Evolutionary conservation across 441 rosid species (phyloP).

Genomic region (Jatropha multifida): DNA sequence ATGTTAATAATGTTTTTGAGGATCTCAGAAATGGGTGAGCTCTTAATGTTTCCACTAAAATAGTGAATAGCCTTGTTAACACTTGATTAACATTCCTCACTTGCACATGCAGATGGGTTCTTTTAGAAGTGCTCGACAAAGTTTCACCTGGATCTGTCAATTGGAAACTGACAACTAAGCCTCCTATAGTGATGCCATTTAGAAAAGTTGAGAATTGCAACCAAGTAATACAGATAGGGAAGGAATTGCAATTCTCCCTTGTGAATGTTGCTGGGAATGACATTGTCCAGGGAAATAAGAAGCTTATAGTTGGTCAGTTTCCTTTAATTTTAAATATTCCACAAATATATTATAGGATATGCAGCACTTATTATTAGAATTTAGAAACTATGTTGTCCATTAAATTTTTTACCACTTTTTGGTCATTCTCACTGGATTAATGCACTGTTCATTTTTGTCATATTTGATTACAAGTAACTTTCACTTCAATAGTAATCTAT

Average conservation of each 20-base stretch:
- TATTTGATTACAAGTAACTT: background rate
- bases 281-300: constrained; percentile 95
- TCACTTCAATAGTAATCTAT: background rate
- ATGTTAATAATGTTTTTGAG: constrained; percentile 87
- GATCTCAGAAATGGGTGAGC: constrained; percentile 95
- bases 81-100: constrained; percentile 26
- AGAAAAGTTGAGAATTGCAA: constrained; percentile 96
- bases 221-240: constrained; percentile 78
- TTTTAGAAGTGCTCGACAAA: constrained; percentile 89
- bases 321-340: constrained; percentile 9
- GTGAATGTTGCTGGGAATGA: constrained; percentile 98
- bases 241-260: constrained; percentile 75
- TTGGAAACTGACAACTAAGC: constrained; percentile 89
- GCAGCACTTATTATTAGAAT: background rate
- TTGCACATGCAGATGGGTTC: constrained; percentile 71
- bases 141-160: constrained; percentile 72
- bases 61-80: constrained; percentile 11
- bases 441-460: background rate
- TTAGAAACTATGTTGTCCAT: background rate
- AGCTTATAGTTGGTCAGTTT: constrained; percentile 71
- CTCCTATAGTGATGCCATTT: constrained; percentile 96
- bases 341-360: background rate
- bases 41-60: constrained; percentile 13
- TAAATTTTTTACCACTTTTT: background rate
- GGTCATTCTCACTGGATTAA: background rate